Evolutionary conservation across 179 eudicot species (phyloP).

Genomic region (Gypsophila paniculata): DNA sequence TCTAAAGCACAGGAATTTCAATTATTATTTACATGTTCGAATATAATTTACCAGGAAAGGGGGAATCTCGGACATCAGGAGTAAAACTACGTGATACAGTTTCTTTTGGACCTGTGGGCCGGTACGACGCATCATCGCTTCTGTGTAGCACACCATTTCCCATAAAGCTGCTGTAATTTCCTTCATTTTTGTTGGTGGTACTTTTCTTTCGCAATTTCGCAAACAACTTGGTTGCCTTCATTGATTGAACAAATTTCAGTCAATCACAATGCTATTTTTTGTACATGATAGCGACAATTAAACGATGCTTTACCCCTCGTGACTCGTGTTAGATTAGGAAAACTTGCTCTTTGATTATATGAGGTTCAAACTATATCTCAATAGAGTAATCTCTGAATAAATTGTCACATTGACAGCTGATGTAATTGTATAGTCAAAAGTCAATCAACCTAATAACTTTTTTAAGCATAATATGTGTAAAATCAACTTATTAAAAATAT

Average conservation of each 20-base stretch:
- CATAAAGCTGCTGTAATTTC: constrained; percentile 25
- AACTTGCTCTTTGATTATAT: neutral
- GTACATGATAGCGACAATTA: neutral
- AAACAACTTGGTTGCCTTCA: constrained; percentile 58
- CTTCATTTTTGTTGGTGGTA: constrained; percentile 28
- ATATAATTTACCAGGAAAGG: constrained; percentile 24
- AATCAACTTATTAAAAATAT: neutral
- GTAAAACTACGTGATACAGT: constrained; percentile 15
- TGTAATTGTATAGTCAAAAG: too few species aligned
- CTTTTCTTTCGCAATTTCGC: constrained; percentile 48
- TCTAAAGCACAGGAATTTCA: constrained; percentile 16
- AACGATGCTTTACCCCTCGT: neutral
- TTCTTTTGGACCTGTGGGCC: constrained; percentile 19
- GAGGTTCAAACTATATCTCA: neutral
- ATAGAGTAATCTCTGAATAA: too few species aligned
- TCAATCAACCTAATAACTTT: too few species aligned
- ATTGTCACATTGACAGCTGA: too few species aligned
- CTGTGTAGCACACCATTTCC: constrained; percentile 28
- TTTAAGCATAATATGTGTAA: neutral
- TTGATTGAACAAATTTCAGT: constrained; percentile 18
- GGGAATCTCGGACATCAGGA: constrained; percentile 21
- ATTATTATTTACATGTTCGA: constrained; percentile 17
- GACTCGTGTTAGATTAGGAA: neutral
- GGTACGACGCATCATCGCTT: constrained; percentile 21
- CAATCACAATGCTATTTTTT: neutral